Percentiles rank a stretch among this genome's conserved stretches.
Evolutionary conservation across 352 stramenopile species (phyloP).

Genomic region (Phytophthora tubulina): DNA sequence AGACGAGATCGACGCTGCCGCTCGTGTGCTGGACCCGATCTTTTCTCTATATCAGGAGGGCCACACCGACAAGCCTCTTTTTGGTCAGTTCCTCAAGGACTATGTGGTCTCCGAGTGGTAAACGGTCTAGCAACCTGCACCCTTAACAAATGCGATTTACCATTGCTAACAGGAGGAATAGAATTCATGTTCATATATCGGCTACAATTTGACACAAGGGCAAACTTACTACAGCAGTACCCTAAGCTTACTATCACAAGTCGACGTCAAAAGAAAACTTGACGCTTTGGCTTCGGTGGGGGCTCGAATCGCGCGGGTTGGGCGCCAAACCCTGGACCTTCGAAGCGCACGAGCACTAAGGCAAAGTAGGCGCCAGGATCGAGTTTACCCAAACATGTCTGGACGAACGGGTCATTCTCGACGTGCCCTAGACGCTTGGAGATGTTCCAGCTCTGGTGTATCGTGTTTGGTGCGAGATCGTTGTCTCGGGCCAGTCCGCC

Average conservation of each 20-base stretch:
- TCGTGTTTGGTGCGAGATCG: conserved; percentile 41
- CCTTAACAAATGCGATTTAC: not conserved
- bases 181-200: conserved; percentile 17
- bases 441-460: conserved; percentile 36
- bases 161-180: conserved; percentile 18
- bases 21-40: conserved; percentile 94
- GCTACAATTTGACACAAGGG: conserved; percentile 1
- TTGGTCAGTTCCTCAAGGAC: conserved; percentile 83
- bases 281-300: conserved; percentile 4
- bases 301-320: conserved; percentile 17
- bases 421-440: conserved; percentile 40
- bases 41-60: conserved; percentile 78
- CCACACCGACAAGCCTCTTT: conserved; percentile 52
- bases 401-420: conserved; percentile 48
- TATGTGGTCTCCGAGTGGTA: conserved; percentile 79
- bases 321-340: conserved; percentile 20
- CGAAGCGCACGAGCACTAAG: conserved; percentile 16
- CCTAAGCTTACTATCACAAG: no score
- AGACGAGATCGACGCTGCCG: conserved; percentile 95
- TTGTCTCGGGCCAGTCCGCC: conserved; percentile 33
- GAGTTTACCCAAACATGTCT: conserved; percentile 44
- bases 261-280: conserved; percentile 15
- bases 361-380: conserved; percentile 24
- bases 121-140: not conserved
- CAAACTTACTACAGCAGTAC: not conserved